Evolutionary conservation across 495 filamentous ascomycete species (phyloP), one percentile per base, ranked within the genome.

Genomic region (Hypoxylon rickii): DNA sequence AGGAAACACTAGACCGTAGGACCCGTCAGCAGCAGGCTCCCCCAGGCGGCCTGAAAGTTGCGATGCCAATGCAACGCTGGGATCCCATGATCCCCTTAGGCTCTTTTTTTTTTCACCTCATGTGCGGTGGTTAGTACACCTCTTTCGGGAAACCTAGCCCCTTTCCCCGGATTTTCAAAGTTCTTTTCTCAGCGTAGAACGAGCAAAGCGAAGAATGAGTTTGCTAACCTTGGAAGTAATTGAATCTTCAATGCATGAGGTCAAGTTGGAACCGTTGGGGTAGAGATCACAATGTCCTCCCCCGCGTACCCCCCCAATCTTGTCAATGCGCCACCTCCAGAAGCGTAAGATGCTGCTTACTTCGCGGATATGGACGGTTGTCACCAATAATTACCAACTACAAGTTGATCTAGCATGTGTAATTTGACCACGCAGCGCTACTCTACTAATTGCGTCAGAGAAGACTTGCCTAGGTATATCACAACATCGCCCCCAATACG

Each of bases 71-170:
- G 48, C 26, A 45, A 63, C 53, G 16, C 44, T 58, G 29, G 21
- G 54, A 63, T 50, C 60, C 54, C 60, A 58, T 63, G 60, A 63
- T 63, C 37, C 34, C 37, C 36, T 26, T 48, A 17, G 32, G 24
- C 41, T 11, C 45, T 21, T 44, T 37, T 7, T 44, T 40, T 63
- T 42, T 54, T 47, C 49, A 50, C 20, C 53, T 58, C 60, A 58
- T 58, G 60, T 58, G 60, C 49, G 60, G 40, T 34, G 48, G 20
- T 18, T 49, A 45, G 38, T 20, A 21, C 36, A 20, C 60, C 49
- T 54, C 44, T 13, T 58, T 50, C 43, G 29, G 54, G 54, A 53
- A 55, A 31, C 22, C 29, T 63, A 26, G 40, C 41, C 40, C 18
- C 18, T 44, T 48, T 44, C 58, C 58, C 60, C 60, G 53, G 54